Percentiles rank a stretch among this genome's conserved stretches.
These are phyloP conservation scores for Paramecium tetraurelia DNA, from an alignment of 73 alveolate genomes.

Conservation along the genomic window DNA sequence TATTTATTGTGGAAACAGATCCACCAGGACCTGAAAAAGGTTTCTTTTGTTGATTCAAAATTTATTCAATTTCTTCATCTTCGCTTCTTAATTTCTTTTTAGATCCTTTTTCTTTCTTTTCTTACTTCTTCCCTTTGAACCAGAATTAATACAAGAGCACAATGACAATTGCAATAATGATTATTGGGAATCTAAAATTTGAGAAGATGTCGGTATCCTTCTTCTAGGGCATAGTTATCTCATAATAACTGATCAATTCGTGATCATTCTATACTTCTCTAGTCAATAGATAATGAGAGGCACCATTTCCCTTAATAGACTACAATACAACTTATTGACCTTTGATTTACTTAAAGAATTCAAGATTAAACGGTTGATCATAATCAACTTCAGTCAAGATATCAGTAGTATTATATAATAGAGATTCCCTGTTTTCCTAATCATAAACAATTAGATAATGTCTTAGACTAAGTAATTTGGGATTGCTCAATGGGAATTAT, in stretches of 20 bases:
- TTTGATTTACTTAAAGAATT: neutral
- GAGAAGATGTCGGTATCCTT: neutral
- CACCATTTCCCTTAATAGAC: constrained; percentile 27
- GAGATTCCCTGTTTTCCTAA: neutral
- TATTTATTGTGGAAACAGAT: neutral
- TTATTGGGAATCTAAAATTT: neutral
- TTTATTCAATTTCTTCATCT: constrained; percentile 8
- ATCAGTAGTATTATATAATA: constrained; percentile 18
- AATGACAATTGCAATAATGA: neutral
- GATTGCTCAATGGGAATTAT: neutral
- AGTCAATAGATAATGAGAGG: neutral
- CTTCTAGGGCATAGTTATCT: constrained; percentile 28
- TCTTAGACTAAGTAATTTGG: neutral
- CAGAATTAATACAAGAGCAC: constrained; percentile 13
- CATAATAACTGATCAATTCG: neutral
- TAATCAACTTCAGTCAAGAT: constrained; percentile 18
- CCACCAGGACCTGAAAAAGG: neutral
- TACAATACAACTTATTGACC: neutral
- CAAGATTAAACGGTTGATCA: neutral
- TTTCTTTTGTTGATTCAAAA: neutral
- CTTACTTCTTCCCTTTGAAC: neutral
- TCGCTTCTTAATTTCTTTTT: neutral
- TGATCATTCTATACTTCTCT: neutral
- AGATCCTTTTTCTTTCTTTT: neutral
- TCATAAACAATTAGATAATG: neutral